A percentile compares a stretch with the other conserved stretches of the same genome.
Evolutionary conservation across 2,329 filamentous ascomycete genomes (phyloP).

Genomic region (Thielaviopsis euricoi): DNA sequence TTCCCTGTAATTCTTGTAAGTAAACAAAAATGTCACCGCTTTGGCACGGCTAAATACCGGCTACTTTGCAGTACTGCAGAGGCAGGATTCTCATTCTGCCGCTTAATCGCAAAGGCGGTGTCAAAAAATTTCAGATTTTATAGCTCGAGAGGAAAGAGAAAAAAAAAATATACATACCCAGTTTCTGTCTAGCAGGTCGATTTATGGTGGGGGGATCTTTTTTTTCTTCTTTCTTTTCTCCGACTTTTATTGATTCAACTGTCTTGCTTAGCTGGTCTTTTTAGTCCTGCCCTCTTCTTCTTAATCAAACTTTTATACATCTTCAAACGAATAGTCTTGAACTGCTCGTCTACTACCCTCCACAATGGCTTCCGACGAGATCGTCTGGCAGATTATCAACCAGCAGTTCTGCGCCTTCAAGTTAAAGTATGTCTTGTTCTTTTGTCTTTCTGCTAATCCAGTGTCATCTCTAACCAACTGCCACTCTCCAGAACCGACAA

Average conservation of each 20-base stretch:
- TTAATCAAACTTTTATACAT: neutral
- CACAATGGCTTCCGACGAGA: constrained; percentile 80
- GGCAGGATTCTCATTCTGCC: constrained; percentile 11
- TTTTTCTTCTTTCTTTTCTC: constrained; percentile 3
- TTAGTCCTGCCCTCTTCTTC: neutral
- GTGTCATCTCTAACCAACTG: neutral
- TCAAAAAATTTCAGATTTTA: constrained; percentile 12
- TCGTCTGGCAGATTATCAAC: constrained; percentile 94
- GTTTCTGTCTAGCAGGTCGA: neutral
- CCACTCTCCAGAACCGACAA: constrained; percentile 51
- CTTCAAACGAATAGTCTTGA: neutral
- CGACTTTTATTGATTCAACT: neutral
- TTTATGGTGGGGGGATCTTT: neutral
- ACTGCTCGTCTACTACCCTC: constrained; percentile 7
- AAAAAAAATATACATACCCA: neutral
- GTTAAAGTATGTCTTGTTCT: constrained; percentile 47
- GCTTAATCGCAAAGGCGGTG: constrained; percentile 10
- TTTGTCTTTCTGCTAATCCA: neutral
- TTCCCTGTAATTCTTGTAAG: neutral
- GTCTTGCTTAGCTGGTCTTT: neutral
- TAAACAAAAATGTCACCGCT: neutral
- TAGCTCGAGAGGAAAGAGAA: neutral
- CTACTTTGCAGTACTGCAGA: neutral
- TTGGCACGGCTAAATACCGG: constrained; percentile 8
- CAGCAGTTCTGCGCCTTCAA: constrained; percentile 93